Conservation (phyloP, 2,329 filamentous ascomycete genomes). For the Fusarium sp. region DNA sequence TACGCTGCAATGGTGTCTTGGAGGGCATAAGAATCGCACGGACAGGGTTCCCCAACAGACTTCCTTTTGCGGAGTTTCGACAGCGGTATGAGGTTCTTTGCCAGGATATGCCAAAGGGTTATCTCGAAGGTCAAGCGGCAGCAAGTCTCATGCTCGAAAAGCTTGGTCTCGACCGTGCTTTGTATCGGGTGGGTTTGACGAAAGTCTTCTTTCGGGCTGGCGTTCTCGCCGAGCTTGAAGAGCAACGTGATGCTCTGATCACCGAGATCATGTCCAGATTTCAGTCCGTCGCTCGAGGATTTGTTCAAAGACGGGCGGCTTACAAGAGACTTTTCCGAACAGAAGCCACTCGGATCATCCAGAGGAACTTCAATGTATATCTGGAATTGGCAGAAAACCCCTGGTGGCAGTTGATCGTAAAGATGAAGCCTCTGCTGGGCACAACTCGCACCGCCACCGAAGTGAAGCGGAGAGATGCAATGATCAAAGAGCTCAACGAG, state of each 20-base stretch:
- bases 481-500: conserved; percentile 87
- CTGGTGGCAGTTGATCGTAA: conserved; percentile 96
- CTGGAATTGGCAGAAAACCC: conserved; percentile 89
- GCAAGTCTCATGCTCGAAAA: conserved; percentile 90
- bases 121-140: conserved; percentile 88
- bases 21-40: conserved; percentile 97
- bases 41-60: conserved; percentile 94
- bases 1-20: conserved; percentile 99
- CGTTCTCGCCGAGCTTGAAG: conserved; percentile 95
- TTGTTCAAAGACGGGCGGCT: conserved; percentile 85
- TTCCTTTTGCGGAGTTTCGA: conserved; percentile 93
- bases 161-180: conserved; percentile 83
- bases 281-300: conserved; percentile 91
- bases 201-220: conserved; percentile 99
- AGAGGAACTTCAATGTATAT: conserved; percentile 93
- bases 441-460: conserved; percentile 92
- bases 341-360: conserved; percentile 94
- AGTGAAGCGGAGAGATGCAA: conserved; percentile 93
- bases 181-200: conserved; percentile 93
- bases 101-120: conserved; percentile 86
- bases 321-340: conserved; percentile 95
- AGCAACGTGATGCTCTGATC: conserved; percentile 92
- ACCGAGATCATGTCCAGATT: conserved; percentile 94
- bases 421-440: conserved; percentile 94
- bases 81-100: conserved; percentile 97